phyloP scores from a whole-genome alignment of 768 basidiomycete genomes.

The Leccinum subtestaceum region DNA sequence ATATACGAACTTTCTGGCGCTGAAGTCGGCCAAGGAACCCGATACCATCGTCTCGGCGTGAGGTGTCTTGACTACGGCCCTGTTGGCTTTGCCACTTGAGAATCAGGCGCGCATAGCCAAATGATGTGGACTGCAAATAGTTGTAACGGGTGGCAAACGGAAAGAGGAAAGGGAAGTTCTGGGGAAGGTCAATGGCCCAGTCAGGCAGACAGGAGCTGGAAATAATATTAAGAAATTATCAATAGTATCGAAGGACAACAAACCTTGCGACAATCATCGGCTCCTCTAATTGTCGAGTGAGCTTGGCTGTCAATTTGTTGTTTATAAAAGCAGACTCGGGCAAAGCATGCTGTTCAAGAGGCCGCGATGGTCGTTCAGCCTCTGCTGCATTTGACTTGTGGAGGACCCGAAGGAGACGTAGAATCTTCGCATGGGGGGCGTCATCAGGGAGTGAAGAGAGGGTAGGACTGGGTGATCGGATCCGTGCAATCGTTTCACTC shows the following conservation, averaged over 20 bases:
- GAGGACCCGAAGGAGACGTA: slow-evolving; percentile 84
- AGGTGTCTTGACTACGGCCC: slow-evolving; percentile 70
- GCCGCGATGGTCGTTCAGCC: slow-evolving; percentile 50
- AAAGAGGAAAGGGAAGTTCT: slow-evolving; percentile 98
- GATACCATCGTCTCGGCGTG: slow-evolving; percentile 84
- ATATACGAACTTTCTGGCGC: slow-evolving; percentile 95
- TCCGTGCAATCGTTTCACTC: slow-evolving; percentile 44
- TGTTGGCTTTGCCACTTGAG: slow-evolving; percentile 94
- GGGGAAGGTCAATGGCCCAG: slow-evolving; percentile 94
- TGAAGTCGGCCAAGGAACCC: slow-evolving; percentile 90
- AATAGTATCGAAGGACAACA: slow-evolving; percentile 16
- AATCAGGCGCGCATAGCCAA: slow-evolving; percentile 94
- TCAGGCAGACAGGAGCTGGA: slow-evolving; percentile 90
- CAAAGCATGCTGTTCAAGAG: slow-evolving; percentile 55
- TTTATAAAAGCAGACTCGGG: slow-evolving; percentile 89
- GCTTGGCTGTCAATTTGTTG: slow-evolving; percentile 95
- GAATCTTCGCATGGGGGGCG: slow-evolving; percentile 83
- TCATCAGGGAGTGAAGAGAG: slow-evolving; percentile 82
- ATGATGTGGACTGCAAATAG: slow-evolving; percentile 96
- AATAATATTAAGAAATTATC: slow-evolving; percentile 1
- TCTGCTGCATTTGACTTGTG: slow-evolving; percentile 80
- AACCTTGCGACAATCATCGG: slow-evolving; percentile 99
- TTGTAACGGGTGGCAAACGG: slow-evolving; percentile 97
- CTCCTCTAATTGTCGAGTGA: slow-evolving; percentile 96
- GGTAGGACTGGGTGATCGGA: slow-evolving; percentile 60